Percentiles rank a stretch among this genome's conserved stretches.
Conservation (phyloP, 2,329 filamentous ascomycete genomes). For the Trematosphaeria pertusa region DNA sequence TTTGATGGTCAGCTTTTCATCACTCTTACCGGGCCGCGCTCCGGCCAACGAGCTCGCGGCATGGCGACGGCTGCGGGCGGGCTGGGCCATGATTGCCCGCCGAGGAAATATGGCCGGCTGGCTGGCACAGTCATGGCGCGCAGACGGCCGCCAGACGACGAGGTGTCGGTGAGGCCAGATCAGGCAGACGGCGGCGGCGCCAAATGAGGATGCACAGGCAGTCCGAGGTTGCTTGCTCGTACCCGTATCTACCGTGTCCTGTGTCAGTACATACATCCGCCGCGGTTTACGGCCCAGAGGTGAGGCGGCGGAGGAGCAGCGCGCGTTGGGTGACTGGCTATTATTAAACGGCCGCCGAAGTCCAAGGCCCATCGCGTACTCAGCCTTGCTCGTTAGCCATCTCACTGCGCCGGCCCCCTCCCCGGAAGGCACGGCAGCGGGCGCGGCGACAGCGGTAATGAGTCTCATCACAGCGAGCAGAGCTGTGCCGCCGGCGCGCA, state of each 20-base stretch:
- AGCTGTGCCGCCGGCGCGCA: too few relatives aligned
- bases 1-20: slow-evolving; percentile 22
- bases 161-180: slow-evolving; percentile 7
- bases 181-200: slow-evolving; percentile 1
- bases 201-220: background rate
- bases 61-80: background rate
- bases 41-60: background rate
- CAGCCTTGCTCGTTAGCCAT: slow-evolving; percentile 10
- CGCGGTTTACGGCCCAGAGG: too few relatives aligned
- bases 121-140: background rate
- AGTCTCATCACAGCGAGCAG: too few relatives aligned
- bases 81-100: background rate
- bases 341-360: slow-evolving; percentile 4
- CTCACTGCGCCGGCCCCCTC: background rate
- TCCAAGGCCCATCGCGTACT: background rate
- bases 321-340: slow-evolving; percentile 9
- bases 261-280: too few relatives aligned
- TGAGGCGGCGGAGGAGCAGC: background rate
- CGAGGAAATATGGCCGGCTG: background rate
- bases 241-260: too few relatives aligned
- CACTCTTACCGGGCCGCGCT: slow-evolving; percentile 17
- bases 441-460: too few relatives aligned
- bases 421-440: slow-evolving; percentile 14
- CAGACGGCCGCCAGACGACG: too few relatives aligned
- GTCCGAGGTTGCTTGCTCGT: too few relatives aligned